phyloP scores from a whole-genome alignment of 1,284 basidiomycete genomes.

The Xerocomus nothofagi region DNA sequence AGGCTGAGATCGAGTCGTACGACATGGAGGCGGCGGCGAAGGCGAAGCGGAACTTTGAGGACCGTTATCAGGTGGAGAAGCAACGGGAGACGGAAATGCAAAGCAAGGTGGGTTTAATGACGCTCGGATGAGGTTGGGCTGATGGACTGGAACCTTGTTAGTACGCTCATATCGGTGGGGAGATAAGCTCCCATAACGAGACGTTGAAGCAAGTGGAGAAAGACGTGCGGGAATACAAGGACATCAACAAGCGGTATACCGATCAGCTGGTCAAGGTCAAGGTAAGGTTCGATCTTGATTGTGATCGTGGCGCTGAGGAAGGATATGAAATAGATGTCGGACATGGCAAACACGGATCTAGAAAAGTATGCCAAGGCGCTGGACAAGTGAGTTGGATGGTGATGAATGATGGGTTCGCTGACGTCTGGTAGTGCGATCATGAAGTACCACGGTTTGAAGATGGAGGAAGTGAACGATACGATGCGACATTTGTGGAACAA shows the following conservation, averaged over 20 bases:
- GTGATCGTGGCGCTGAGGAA: conserved; percentile 1
- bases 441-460: conserved; percentile 98
- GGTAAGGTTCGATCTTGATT: conserved; percentile 42
- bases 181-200: conserved; percentile 73
- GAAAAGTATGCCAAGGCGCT: conserved; percentile 97
- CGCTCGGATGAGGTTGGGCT: conserved; percentile 4
- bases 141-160: conserved; percentile 32
- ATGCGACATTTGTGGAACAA: conserved; percentile 98
- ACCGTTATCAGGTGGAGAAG: conserved; percentile 73
- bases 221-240: conserved; percentile 87
- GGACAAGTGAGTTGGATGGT: conserved; percentile 68
- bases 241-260: conserved; percentile 83
- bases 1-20: conserved; percentile 71
- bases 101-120: conserved; percentile 54
- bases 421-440: conserved; percentile 81
- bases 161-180: conserved; percentile 82
- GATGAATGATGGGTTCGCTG: neutral
- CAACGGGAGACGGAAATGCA: conserved; percentile 71
- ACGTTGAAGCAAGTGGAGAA: conserved; percentile 67
- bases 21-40: conserved; percentile 83
- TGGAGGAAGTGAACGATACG: conserved; percentile 99
- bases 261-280: conserved; percentile 95
- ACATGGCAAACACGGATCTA: conserved; percentile 92
- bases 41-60: conserved; percentile 81
- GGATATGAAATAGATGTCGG: conserved; percentile 61